Percentiles rank a stretch among this genome's conserved stretches.
Evolutionary conservation across 2,329 filamentous ascomycete species (phyloP).

Genomic region (Fusarium sterilihyphosum): DNA sequence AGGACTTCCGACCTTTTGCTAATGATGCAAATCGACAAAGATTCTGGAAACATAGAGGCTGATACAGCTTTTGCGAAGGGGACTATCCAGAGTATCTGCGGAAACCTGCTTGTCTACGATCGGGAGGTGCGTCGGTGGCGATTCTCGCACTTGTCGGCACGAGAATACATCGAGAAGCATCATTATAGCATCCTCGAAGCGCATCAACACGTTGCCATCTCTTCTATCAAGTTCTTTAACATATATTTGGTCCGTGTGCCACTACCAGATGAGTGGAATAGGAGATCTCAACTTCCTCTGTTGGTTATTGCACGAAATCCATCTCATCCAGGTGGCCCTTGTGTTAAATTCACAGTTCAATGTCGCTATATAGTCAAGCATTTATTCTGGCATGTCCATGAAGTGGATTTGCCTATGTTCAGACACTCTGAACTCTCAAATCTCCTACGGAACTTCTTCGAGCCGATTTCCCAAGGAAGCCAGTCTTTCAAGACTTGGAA

Average conservation of each 20-base stretch:
- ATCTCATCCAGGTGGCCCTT: fast-evolving
- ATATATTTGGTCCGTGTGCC: too few species aligned
- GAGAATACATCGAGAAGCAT: fast-evolving
- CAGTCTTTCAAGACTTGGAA: fast-evolving
- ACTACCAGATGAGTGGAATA: too few species aligned
- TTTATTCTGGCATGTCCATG: fast-evolving
- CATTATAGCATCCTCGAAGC: neutral
- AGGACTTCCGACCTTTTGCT: fast-evolving
- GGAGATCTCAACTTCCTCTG: too few species aligned
- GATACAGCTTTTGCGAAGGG: fast-evolving
- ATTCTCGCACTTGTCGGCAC: neutral
- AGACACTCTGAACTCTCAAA: fast-evolving
- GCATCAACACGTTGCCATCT: fast-evolving
- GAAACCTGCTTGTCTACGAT: neutral
- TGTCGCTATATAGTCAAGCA: fast-evolving
- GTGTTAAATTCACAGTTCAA: fast-evolving
- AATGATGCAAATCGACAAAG: fast-evolving
- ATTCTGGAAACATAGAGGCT: fast-evolving
- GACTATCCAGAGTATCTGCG: neutral
- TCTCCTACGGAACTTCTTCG: fast-evolving
- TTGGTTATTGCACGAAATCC: fast-evolving
- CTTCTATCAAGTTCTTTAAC: fast-evolving
- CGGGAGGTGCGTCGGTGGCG: fast-evolving
- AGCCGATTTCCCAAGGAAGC: fast-evolving
- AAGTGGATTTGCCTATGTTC: fast-evolving